Base-by-base conservation (phyloP, 2,329 filamentous ascomycete genomes). In the Chaetoscypha palmicola region DNA sequence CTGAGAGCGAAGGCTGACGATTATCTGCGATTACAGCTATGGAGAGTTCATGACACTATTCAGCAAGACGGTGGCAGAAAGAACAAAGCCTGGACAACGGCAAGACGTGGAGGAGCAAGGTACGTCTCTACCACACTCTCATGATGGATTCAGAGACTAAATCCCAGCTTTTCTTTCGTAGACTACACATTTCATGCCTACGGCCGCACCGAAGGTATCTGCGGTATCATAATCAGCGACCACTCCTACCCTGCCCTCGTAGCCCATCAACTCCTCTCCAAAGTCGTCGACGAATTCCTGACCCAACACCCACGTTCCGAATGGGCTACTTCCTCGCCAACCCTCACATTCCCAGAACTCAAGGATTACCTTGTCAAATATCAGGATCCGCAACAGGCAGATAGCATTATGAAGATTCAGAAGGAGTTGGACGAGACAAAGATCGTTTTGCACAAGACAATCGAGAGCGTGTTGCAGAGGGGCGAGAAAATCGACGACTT, bases 401-500 rank as follows among this genome's bases (percentile, higher is more conserved):
- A 94, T 69, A 91, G 83, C 67, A 94, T 97, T 63, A 79, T 88
- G 73, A 90, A 88, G 74, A 96, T 98, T 59, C 91, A 97, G 67
- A 85, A 88, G 69, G 89, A 98, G 70, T 74, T 98, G 49, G 90
- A 97, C 62, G 90, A 96, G 74, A 97, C 91, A 49, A 97, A 96
- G 77, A 90, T 94, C 62, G 83, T 95, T 47, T 74, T 98, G 58
- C 89, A 97, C 70, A 94, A 97, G 77, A 96, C 92, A 34, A 96
- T 95, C 58, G 85, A 94, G 71, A 86, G 79, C 59, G 81, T 83
- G 47, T 66, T 96, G 60, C 83, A 96, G 72, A 78, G 92, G 50
- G 92, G 90, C 32, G 90, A 97, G 78, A 97, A 96, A 76, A 88
- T 98, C 56, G 91, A 97, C 62, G 86, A 85, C 58, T 68, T 98